Conservation (phyloP, 2,329 filamentous ascomycete genomes). For the Talaromyces verruculosus region DNA sequence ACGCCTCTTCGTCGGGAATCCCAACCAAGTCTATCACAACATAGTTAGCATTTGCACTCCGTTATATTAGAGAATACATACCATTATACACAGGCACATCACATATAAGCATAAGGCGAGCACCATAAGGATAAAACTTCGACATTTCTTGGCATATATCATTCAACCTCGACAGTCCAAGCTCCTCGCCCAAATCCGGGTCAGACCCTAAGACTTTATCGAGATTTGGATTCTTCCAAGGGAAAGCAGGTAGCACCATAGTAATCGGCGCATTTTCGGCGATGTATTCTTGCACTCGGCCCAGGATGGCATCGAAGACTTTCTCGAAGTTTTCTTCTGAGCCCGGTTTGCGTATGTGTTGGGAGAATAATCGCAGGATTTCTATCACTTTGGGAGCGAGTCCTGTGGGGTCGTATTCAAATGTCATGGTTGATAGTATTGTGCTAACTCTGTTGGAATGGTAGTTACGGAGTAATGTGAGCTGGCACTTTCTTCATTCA, state of each 20-base stretch:
- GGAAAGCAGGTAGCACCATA: slow-evolving; percentile 35
- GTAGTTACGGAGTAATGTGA: background rate
- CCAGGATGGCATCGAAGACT: background rate
- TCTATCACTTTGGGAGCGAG: slow-evolving; percentile 7
- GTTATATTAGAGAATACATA: background rate
- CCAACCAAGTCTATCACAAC: slow-evolving; percentile 50
- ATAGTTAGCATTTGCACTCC: background rate
- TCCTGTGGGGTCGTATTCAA: slow-evolving; percentile 2
- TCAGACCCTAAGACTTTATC: slow-evolving; percentile 39
- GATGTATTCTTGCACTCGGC: slow-evolving; percentile 6
- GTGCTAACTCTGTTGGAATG: background rate
- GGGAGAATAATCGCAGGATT: slow-evolving; percentile 1
- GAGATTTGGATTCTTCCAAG: slow-evolving; percentile 34
- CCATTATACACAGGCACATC: slow-evolving; percentile 15
- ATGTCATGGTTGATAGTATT: background rate
- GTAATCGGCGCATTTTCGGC: slow-evolving; percentile 11
- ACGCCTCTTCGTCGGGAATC: slow-evolving; percentile 50
- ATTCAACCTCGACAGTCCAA: slow-evolving; percentile 45
- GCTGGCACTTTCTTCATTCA: background rate
- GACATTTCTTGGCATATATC: slow-evolving; percentile 41
- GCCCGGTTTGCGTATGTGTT: slow-evolving; percentile 8
- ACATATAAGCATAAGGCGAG: slow-evolving; percentile 22
- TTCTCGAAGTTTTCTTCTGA: slow-evolving; percentile 13
- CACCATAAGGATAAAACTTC: slow-evolving; percentile 43
- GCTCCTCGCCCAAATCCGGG: slow-evolving; percentile 46